Conservation (phyloP, 2,329 filamentous ascomycete species). For the Drechslerella coelobrocha region DNA sequence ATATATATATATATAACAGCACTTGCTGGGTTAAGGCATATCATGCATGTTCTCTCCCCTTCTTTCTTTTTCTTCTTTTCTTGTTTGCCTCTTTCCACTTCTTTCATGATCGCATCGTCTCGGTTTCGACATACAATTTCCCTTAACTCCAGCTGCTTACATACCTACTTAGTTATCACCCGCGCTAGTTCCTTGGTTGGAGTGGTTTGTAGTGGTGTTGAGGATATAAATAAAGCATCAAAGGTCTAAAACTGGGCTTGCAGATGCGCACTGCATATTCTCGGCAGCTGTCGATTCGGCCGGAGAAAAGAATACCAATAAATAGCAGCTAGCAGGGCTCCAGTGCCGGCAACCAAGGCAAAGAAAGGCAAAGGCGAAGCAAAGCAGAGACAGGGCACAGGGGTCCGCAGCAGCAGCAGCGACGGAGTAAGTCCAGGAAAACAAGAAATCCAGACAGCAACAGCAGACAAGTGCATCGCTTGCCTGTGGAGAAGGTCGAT, state of each 20-base stretch:
- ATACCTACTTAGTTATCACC: conserved; percentile 6
- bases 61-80: conserved; percentile 4
- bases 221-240: conserved; percentile 6
- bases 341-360: neutral
- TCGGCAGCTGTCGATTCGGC: neutral
- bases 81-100: conserved; percentile 4
- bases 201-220: too few relatives aligned
- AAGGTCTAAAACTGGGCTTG: conserved; percentile 1
- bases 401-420: neutral
- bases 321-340: neutral
- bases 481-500: too few relatives aligned
- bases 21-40: neutral
- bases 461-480: too few relatives aligned
- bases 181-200: too few relatives aligned
- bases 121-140: neutral
- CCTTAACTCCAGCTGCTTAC: conserved; percentile 3
- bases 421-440: neutral
- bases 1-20: conserved; percentile 10
- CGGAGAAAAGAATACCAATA: conserved; percentile 5
- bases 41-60: neutral
- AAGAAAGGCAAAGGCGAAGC: neutral
- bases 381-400: too few relatives aligned
- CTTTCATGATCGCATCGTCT: neutral
- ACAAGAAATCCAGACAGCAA: too few relatives aligned
- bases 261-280: neutral